Conservation (phyloP, 2,329 filamentous ascomycete genomes). For the Xylaria sp. region DNA sequence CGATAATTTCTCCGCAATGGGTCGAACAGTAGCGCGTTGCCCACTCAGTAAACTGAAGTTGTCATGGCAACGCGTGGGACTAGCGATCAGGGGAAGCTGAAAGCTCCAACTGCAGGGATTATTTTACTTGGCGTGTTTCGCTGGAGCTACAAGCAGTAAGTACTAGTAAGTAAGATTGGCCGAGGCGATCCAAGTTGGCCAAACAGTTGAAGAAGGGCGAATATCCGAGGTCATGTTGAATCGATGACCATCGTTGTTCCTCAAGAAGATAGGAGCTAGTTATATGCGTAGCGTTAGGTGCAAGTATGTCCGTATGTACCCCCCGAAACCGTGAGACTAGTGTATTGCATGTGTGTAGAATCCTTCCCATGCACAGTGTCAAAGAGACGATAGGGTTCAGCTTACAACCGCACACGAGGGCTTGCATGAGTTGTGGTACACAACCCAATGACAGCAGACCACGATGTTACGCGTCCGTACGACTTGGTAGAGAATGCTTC, state of each 20-base stretch:
- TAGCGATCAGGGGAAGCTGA: conserved; percentile 43
- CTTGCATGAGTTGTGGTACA: conserved; percentile 46
- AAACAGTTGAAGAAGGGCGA: conserved; percentile 22
- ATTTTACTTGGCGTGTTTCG: conserved; percentile 12
- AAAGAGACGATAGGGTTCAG: conserved; percentile 39
- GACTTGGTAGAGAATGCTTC: conserved; percentile 20
- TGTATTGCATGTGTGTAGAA: background rate
- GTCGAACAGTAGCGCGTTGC: conserved; percentile 14
- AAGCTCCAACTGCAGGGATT: conserved; percentile 32
- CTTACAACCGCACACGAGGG: conserved; percentile 30
- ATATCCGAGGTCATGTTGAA: conserved; percentile 28
- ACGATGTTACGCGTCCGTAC: conserved; percentile 45
- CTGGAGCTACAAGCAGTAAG: conserved; percentile 16
- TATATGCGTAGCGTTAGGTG: conserved; percentile 25
- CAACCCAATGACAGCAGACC: conserved; percentile 46
- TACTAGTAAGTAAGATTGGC: conserved; percentile 6
- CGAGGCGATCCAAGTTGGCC: conserved; percentile 29
- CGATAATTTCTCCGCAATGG: conserved; percentile 35
- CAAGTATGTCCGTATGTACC: background rate
- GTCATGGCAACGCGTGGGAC: conserved; percentile 32
- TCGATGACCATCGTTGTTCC: background rate
- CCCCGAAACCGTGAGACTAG: background rate
- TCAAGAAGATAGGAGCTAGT: conserved; percentile 19
- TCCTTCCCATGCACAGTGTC: conserved; percentile 35
- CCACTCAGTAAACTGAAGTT: conserved; percentile 11